Evolutionary conservation across 345 rosid genomes (phyloP).

Genomic region (Citrus australasica): DNA sequence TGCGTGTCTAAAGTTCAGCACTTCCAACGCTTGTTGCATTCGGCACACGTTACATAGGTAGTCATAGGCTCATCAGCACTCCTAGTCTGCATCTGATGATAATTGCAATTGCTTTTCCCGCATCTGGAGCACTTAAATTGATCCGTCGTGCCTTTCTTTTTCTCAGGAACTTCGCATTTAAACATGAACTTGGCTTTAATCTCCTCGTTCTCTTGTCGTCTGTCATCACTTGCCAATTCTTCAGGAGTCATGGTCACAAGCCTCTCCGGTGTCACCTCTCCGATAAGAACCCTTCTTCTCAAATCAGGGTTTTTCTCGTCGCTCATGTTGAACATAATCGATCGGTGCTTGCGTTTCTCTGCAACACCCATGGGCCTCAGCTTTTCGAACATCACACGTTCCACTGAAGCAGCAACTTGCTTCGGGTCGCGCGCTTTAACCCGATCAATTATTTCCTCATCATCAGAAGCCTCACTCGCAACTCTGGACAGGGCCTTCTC

Average conservation of each 20-base stretch:
- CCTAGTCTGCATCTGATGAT: slow-evolving; percentile 38
- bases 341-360: neutral
- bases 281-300: neutral
- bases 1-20: slow-evolving; percentile 8
- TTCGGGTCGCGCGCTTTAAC: neutral
- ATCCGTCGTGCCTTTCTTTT: slow-evolving; percentile 37
- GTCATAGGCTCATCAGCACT: slow-evolving; percentile 49
- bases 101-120: slow-evolving; percentile 36
- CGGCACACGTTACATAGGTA: slow-evolving; percentile 46
- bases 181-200: neutral
- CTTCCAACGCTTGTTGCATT: slow-evolving; percentile 52
- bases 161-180: neutral
- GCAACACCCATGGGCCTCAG: neutral
- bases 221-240: neutral
- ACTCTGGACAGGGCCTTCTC: neutral
- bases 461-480: neutral
- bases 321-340: neutral
- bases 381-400: neutral
- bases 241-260: neutral
- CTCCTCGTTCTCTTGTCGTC: neutral
- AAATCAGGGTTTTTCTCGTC: neutral
- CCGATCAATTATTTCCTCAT: neutral
- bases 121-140: slow-evolving; percentile 51
- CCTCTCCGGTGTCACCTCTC: neutral
- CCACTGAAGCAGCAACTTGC: neutral